These are phyloP conservation scores for Pseudopyricularia javanii DNA, from an alignment of 2,329 filamentous ascomycete genomes.

Conservation along the genomic window DNA sequence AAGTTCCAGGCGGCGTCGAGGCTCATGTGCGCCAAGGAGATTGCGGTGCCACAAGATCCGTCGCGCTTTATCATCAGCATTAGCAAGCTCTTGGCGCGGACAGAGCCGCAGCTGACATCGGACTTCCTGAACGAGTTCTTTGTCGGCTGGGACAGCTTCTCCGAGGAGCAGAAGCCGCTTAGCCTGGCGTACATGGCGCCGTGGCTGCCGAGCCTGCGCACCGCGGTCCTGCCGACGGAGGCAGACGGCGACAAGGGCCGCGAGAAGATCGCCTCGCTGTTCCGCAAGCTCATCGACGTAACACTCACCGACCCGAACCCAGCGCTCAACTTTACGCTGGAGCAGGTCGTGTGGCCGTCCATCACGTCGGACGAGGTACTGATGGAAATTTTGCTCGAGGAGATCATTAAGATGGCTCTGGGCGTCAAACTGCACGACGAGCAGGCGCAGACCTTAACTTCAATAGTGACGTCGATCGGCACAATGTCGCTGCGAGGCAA, in stretches of 20 bases:
- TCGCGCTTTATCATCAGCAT: slow-evolving; percentile 53
- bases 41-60: slow-evolving; percentile 50
- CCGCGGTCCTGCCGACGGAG: slow-evolving; percentile 45
- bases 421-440: slow-evolving; percentile 44
- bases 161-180: slow-evolving; percentile 53
- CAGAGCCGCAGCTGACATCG: slow-evolving; percentile 54
- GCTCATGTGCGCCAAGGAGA: slow-evolving; percentile 46
- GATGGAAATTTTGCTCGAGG: slow-evolving; percentile 55
- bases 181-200: slow-evolving; percentile 60
- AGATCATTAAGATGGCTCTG: slow-evolving; percentile 51
- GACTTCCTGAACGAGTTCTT: slow-evolving; percentile 66
- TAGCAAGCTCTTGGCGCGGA: slow-evolving; percentile 48
- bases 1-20: slow-evolving; percentile 51
- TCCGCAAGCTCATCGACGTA: slow-evolving; percentile 55
- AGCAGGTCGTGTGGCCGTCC: slow-evolving; percentile 53
- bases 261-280: slow-evolving; percentile 51
- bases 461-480: slow-evolving; percentile 49
- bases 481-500: slow-evolving; percentile 55
- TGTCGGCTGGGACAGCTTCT: slow-evolving; percentile 58
- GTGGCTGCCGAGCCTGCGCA: slow-evolving; percentile 51
- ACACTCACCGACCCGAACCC: slow-evolving; percentile 40
- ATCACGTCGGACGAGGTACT: slow-evolving; percentile 54
- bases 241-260: slow-evolving; percentile 51
- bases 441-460: slow-evolving; percentile 46
- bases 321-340: slow-evolving; percentile 44